Base-by-base conservation (phyloP, 208 protist species). In the Polymyxa betae region DNA sequence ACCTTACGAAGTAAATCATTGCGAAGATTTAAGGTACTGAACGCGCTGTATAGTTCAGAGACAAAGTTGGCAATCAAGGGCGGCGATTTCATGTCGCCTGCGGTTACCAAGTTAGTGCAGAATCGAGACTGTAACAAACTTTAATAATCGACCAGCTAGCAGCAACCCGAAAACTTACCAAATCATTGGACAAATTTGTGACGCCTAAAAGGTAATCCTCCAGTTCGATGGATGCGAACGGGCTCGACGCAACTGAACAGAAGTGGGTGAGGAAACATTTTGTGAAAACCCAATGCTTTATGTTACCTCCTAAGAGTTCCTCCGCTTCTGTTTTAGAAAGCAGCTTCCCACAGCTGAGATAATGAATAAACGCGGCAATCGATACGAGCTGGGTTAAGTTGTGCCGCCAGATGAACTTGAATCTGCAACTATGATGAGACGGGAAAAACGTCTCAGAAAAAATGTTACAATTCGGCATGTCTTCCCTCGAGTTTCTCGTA, bases 131-230 rank as follows among this genome's bases (percentile, higher is more conserved):
- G 40, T n/a, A 16, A 43, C 16, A 35, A 5, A 82, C 40, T 20
- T 35, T 35, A 82, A 45, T 20, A 82, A 5, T 40, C 72, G 35
- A 66, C 29, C 54, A 32, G n/a, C n/a, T n/a, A n/a, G n/a, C n/a
- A n/a, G n/a, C n/a, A n/a, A n/a, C n/a, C 72, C 5, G 5, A 5
- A 5, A 12, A 35, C 72, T 45, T 40, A 82, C 72, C n/a, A 82
- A 43, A 38, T 82, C 72, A 82, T 43, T 82, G 40, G 72, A n/a
- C n/a, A 82, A 43, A 43, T n/a, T 43, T 20, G 35, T 38, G 35
- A 82, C 35, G 16, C 72, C 72, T 38, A 82, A 20, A 5, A 82
- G 72, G n/a, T 82, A 82, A 40, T 82, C 72, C n/a, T 82, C 72
- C 72, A 82, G 35, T 20, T 82, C 72, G 72, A 82, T 82, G 10